Conservation (phyloP, 805 yeast genomes). For the Metschnikowia baotianmanensis region DNA sequence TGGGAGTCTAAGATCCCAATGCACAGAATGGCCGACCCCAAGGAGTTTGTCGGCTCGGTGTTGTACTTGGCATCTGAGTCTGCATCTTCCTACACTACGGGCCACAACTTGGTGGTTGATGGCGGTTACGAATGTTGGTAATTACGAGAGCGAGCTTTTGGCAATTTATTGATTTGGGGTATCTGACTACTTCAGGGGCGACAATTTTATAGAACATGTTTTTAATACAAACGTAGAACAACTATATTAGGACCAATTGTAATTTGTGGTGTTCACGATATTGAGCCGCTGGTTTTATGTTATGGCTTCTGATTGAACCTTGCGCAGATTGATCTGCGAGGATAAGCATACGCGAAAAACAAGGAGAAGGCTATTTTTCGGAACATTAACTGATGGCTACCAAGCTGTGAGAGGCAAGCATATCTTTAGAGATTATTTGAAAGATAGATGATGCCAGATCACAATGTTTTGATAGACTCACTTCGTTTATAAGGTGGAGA, state of each 20-base stretch:
- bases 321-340: no score
- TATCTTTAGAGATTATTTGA: no score
- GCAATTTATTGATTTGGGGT: neutral
- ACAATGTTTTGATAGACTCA: no score
- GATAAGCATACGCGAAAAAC: no score
- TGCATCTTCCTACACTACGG: conserved; percentile 80
- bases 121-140: conserved; percentile 88
- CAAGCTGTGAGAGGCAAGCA: no score
- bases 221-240: neutral
- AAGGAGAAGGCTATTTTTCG: no score
- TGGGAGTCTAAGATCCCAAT: conserved; percentile 75
- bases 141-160: conserved; percentile 8
- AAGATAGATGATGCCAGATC: no score
- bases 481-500: no score
- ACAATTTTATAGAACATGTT: conserved; percentile 7
- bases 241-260: neutral
- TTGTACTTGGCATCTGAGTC: conserved; percentile 68
- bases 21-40: conserved; percentile 83
- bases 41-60: conserved; percentile 75
- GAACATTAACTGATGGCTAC: no score
- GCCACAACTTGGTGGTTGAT: conserved; percentile 78
- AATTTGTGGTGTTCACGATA: neutral
- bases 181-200: conserved; percentile 1
- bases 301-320: no score
- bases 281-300: no score